Conservation (phyloP, 129 eudicot genomes). For the Flaveria bidentis region DNA sequence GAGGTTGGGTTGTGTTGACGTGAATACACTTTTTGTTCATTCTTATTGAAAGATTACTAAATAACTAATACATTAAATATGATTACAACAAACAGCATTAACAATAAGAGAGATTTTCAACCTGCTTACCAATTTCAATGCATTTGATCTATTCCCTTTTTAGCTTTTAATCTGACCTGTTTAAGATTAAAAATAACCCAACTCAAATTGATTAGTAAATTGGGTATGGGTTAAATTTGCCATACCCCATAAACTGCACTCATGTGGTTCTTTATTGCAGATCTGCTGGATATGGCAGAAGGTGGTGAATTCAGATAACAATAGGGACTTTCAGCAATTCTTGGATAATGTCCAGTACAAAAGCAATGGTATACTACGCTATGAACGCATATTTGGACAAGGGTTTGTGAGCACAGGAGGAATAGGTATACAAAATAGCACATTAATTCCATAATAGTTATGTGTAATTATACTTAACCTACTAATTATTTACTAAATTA, state of each 20-base stretch:
- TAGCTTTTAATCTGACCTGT: neutral
- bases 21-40: neutral
- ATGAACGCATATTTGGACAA: constrained; percentile 87
- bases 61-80: neutral
- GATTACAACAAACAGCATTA: neutral
- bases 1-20: neutral
- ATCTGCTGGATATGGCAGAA: constrained; percentile 98
- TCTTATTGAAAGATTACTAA: neutral
- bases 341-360: constrained; percentile 90
- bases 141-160: neutral
- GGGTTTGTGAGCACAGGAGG: constrained; percentile 99
- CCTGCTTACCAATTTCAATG: neutral
- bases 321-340: constrained; percentile 74
- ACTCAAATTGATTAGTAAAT: neutral
- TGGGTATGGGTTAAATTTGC: neutral
- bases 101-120: neutral
- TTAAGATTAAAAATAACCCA: neutral
- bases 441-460: neutral
- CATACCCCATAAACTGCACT: neutral
- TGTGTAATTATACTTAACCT: neutral
- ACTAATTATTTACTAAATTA: neutral
- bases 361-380: constrained; percentile 77
- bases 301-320: constrained; percentile 75
- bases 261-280: constrained; percentile 43
- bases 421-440: constrained; percentile 50